Evolutionary conservation across 805 yeast species (phyloP).

Genomic region (Ogataea corticis): DNA sequence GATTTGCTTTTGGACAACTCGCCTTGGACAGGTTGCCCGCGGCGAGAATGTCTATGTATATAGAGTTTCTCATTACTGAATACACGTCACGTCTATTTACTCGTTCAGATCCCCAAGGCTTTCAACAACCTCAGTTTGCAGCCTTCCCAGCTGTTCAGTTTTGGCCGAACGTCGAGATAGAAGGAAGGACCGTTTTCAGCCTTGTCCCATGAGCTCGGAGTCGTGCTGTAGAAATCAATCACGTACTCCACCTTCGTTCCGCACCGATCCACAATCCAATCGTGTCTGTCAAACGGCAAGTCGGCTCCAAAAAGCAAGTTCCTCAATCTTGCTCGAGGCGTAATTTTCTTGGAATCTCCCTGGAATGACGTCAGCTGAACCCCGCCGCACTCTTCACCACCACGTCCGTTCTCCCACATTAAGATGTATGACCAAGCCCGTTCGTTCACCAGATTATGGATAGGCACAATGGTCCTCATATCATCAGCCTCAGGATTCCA

Average conservation of each 20-base stretch:
- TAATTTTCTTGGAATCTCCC: slow-evolving; percentile 82
- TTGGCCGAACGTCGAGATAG: slow-evolving; percentile 89
- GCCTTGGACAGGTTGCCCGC: too few species aligned
- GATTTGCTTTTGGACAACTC: neutral
- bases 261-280: slow-evolving; percentile 86
- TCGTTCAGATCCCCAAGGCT: slow-evolving; percentile 51
- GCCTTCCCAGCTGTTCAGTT: slow-evolving; percentile 81
- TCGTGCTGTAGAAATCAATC: slow-evolving; percentile 73
- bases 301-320: slow-evolving; percentile 61
- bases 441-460: slow-evolving; percentile 92
- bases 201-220: slow-evolving; percentile 43
- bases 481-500: slow-evolving; percentile 82
- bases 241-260: slow-evolving; percentile 85
- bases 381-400: slow-evolving; percentile 76
- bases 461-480: slow-evolving; percentile 90
- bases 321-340: slow-evolving; percentile 84
- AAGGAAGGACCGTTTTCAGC: slow-evolving; percentile 50
- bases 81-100: neutral
- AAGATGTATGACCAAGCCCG: slow-evolving; percentile 84
- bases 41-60: neutral
- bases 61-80: neutral
- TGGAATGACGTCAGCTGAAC: slow-evolving; percentile 80
- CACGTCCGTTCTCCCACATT: slow-evolving; percentile 72
- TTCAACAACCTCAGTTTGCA: slow-evolving; percentile 62
- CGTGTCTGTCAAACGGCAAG: slow-evolving; percentile 93